phyloP scores from a whole-genome alignment of 805 yeast genomes.

The Metschnikowia lochheadii region DNA sequence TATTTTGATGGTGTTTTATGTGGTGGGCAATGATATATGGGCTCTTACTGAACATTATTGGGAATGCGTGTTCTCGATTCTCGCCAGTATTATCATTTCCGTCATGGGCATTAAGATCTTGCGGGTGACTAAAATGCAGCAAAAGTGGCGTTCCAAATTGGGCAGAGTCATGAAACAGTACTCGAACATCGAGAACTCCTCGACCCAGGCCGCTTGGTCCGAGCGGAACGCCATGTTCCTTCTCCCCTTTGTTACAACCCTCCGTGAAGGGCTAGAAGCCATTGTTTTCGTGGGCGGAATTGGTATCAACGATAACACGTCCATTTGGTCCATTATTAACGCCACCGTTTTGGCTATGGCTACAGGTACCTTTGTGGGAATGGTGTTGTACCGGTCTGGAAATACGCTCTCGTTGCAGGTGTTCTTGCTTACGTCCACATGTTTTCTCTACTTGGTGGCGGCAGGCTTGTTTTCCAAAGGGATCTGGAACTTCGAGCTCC shows the following conservation, averaged over 20 bases:
- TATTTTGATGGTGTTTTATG: slow-evolving; percentile 37
- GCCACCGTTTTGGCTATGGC: slow-evolving; percentile 57
- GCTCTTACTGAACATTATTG: slow-evolving; percentile 44
- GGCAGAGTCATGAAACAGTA: slow-evolving; percentile 24
- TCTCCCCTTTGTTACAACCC: slow-evolving; percentile 78
- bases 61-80: slow-evolving; percentile 43
- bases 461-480: slow-evolving; percentile 86
- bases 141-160: slow-evolving; percentile 41
- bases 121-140: slow-evolving; percentile 42
- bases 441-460: slow-evolving; percentile 77
- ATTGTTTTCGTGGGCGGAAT: slow-evolving; percentile 90
- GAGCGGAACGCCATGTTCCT: slow-evolving; percentile 69
- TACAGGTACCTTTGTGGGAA: slow-evolving; percentile 62
- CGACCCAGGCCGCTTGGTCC: slow-evolving; percentile 19
- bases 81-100: slow-evolving; percentile 43
- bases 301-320: slow-evolving; percentile 68
- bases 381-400: slow-evolving; percentile 70
- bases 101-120: slow-evolving; percentile 44
- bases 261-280: slow-evolving; percentile 89
- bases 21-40: slow-evolving; percentile 44
- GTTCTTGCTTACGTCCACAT: slow-evolving; percentile 70
- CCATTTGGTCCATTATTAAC: slow-evolving; percentile 51
- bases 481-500: slow-evolving; percentile 85
- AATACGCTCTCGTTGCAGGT: slow-evolving; percentile 70
- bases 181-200: slow-evolving; percentile 20